A percentile compares a stretch with the other conserved stretches of the same genome.
phyloP scores from a whole-genome alignment of 495 filamentous ascomycete species.

The Sordaria brevicollis region DNA sequence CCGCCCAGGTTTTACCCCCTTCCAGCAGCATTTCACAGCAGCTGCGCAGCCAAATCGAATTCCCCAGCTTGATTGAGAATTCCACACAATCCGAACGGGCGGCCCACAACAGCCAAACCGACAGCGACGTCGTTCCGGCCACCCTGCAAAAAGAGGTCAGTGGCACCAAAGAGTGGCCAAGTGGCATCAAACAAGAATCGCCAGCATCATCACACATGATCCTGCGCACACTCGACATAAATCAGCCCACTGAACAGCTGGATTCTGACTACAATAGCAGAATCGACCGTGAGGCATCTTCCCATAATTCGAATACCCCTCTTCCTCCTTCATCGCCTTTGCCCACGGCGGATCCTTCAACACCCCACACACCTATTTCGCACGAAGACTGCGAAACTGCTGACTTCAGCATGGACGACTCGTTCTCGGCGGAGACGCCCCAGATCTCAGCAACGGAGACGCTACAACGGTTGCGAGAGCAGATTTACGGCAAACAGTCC shows the following conservation, averaged over 20 bases:
- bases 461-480: neutral
- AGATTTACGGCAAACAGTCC: neutral
- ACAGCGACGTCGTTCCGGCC: slow-evolving; percentile 12
- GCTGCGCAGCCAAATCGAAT: slow-evolving; percentile 13
- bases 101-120: neutral
- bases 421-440: neutral
- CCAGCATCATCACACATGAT: neutral
- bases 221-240: neutral
- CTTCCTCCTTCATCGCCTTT: neutral
- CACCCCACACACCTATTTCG: neutral
- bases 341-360: neutral
- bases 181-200: neutral
- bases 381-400: neutral
- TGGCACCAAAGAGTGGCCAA: neutral
- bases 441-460: neutral
- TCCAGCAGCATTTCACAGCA: slow-evolving; percentile 10
- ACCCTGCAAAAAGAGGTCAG: slow-evolving; percentile 2
- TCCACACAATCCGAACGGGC: neutral
- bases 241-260: neutral
- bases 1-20: slow-evolving; percentile 20
- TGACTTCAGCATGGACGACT: neutral
- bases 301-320: neutral
- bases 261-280: neutral
- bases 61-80: neutral
- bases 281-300: neutral